Base-by-base conservation (phyloP, 371 early-diverging fungal species). In the Mortierella sp. region DNA sequence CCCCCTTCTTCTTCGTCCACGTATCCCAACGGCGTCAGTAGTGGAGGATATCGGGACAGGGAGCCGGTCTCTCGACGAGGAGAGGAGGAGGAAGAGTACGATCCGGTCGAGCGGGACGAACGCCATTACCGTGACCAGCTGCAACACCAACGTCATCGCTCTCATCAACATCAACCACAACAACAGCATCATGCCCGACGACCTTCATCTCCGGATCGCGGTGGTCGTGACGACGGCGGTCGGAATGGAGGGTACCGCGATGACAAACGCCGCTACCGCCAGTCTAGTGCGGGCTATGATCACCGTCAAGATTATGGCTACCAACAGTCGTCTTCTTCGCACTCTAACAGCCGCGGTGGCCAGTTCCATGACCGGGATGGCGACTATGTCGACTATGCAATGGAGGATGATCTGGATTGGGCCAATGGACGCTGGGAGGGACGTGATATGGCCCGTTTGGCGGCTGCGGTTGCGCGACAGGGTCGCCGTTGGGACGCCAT, bases 401-500 rank as follows among this genome's bases (percentile, higher is more conserved):
- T 66, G 53, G 79, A 78, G 58, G 80, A 80, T 43, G 80, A 80
- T 10, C 63, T 76, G 67, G 80, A 80, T 14, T 80, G 80, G 80
- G 80, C 73, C 24, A 50, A 63, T 13, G 77, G 82, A 13, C 66
- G 82, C 48, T 81, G 71, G 69, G 82, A 74, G 24, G 61, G 77
- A 31, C 77, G 82, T 0, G 82, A 81, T 14, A 81, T 81, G 82
- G 77, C 77, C 2, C 73, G 77, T 5, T 43, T 81, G 31, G 73
- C 82, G 2, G 82, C 82, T 24, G 77, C 77, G 4, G 74, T 81
- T 55, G 82, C 73, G 6, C 66, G 74, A 31, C 82, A 81, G 45
- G 82, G 82, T 8, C 82, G 82, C 16, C 74, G 77, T 1, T 81
- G 82, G 82, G 82, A 81, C 13, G 71, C 71, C 6, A 58, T 81